Conservation (phyloP, 495 filamentous ascomycete species). For the Podospora anserina region DNA sequence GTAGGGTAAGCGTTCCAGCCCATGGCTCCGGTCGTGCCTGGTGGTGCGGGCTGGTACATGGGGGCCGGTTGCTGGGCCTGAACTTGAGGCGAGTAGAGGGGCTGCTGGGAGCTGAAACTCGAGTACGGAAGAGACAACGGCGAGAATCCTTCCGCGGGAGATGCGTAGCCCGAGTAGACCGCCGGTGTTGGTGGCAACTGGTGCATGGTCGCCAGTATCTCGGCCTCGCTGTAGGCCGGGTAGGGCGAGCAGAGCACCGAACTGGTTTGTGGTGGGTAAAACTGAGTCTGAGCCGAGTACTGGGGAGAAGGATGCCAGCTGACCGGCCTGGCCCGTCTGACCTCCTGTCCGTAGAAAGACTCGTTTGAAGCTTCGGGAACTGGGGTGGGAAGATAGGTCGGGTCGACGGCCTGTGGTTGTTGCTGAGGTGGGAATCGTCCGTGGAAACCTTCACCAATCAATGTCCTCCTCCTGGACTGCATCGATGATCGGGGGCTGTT, state of each 20-base stretch:
- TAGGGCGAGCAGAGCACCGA: constrained; percentile 27
- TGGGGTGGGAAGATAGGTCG: constrained; percentile 32
- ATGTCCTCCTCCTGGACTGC: constrained; percentile 52
- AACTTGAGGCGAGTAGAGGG: constrained; percentile 21
- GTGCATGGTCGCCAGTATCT: constrained; percentile 36
- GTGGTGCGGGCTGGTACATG: neutral
- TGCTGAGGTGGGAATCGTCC: constrained; percentile 36
- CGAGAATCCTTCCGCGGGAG: constrained; percentile 41
- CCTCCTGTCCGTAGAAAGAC: constrained; percentile 32
- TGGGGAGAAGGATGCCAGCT: constrained; percentile 67
- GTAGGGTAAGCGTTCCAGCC: neutral
- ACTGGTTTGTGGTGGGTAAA: constrained; percentile 26
- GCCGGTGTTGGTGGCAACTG: constrained; percentile 42
- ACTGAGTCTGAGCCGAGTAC: constrained; percentile 25
- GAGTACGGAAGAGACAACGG: constrained; percentile 40
- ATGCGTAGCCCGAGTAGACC: constrained; percentile 47
- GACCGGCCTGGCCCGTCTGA: constrained; percentile 50
- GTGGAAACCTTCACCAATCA: constrained; percentile 49
- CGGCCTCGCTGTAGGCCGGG: constrained; percentile 36
- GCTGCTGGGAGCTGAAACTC: constrained; percentile 19
- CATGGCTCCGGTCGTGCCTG: neutral
- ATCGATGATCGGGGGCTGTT: constrained; percentile 61
- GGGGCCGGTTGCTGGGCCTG: constrained; percentile 13
- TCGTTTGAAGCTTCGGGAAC: constrained; percentile 31
- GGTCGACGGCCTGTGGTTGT: constrained; percentile 28